Evolutionary conservation across 768 basidiomycete species (phyloP).

Genomic region (Krasilnikovozyma curviuscula): DNA sequence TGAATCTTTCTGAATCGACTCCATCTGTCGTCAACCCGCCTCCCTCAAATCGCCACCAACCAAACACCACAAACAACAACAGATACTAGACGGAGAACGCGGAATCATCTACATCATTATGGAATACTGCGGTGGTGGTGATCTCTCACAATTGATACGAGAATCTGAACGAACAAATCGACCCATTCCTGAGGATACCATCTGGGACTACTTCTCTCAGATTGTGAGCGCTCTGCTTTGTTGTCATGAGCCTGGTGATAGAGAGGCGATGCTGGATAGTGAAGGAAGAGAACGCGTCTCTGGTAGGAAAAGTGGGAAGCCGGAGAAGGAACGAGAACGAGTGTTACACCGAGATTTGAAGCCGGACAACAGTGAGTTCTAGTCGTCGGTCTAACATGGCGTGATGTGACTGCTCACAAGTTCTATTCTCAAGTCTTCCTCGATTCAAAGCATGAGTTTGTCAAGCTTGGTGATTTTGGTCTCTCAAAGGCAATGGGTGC

Average conservation of each 20-base stretch:
- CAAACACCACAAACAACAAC: no score
- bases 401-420: neutral
- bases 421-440: constrained; percentile 52
- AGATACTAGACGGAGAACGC: constrained; percentile 67
- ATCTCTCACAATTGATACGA: constrained; percentile 73
- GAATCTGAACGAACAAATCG: constrained; percentile 31
- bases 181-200: constrained; percentile 69
- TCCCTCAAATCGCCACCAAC: neutral
- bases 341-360: constrained; percentile 90
- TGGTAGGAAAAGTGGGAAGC: constrained; percentile 8
- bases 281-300: constrained; percentile 7
- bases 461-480: constrained; percentile 95
- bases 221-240: constrained; percentile 72
- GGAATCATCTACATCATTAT: constrained; percentile 93
- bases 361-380: constrained; percentile 73
- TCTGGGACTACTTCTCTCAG: constrained; percentile 94
- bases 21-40: neutral
- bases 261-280: constrained; percentile 22
- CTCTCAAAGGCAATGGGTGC: constrained; percentile 77
- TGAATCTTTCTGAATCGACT: neutral
- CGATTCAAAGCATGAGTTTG: constrained; percentile 49
- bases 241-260: constrained; percentile 64
- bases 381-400: neutral
- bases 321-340: constrained; percentile 20
- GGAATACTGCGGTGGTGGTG: constrained; percentile 97